Evolutionary conservation across 192 early-diverging fungal genomes (phyloP), one percentile per base, ranked within the genome.

Genomic region (Coemansia sp.): DNA sequence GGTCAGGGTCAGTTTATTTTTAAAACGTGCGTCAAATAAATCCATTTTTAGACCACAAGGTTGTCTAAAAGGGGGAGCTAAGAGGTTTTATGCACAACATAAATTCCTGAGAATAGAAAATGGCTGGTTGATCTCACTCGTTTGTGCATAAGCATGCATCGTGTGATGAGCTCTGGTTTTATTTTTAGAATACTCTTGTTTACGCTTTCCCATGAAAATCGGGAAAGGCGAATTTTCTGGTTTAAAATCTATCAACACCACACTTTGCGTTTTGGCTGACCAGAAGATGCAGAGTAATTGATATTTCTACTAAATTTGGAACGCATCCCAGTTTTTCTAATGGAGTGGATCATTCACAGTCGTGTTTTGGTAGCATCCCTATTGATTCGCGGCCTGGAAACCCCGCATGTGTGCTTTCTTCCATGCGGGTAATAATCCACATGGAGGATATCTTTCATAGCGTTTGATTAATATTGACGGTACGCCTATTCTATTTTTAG

Each of bases 401-500:
- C 22, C 4, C 21, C 13, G 32, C 8, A 57, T 57, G 16, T 57
- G 13, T 56, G n/a, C n/a, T n/a, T n/a, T n/a, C n/a, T n/a, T n/a
- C n/a, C n/a, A n/a, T n/a, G n/a, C n/a, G n/a, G n/a, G n/a, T n/a
- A n/a, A n/a, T n/a, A n/a, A n/a, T n/a, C n/a, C n/a, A n/a, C n/a
- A n/a, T n/a, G n/a, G n/a, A 26, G 55, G 6, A 18, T 15, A 45
- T 45, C 43, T 45, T 45, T 45, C 10, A 11, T 39, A 6, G n/a
- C 8, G 57, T 6, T 15, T 41, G n/a, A 7, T 40, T 59, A 59
- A 40, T 37, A 40, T 13, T 13, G 11, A 7, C 16, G 11, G 55
- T 36, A 43, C 45, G 59, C 43, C 65, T 60, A 59, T 57, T 67
- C 65, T 68, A 68, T 68, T 68, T 68, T 61, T 68, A 61, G 57